Conservation (phyloP, 2,329 filamentous ascomycete species). For the Talaromyces sp. region DNA sequence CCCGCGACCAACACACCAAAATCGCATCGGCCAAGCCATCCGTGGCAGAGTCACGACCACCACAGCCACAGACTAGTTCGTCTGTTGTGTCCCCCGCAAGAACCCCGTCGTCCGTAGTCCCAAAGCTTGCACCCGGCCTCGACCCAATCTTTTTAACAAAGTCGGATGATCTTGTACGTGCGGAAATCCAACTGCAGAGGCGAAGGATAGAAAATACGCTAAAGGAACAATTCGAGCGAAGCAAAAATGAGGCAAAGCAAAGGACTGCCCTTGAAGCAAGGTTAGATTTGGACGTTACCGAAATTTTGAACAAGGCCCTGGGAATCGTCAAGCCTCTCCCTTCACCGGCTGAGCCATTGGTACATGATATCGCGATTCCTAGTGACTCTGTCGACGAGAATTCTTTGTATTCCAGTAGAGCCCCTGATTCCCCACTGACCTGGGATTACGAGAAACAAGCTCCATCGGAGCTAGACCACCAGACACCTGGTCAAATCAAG, state of each 20-base stretch:
- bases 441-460: conserved; percentile 31
- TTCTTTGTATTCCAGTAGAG: conserved; percentile 91
- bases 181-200: conserved; percentile 75
- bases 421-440: conserved; percentile 67
- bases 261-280: conserved; percentile 54
- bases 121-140: conserved; percentile 62
- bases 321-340: conserved; percentile 68
- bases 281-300: conserved; percentile 66
- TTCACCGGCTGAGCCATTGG: conserved; percentile 49
- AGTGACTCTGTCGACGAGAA: conserved; percentile 89
- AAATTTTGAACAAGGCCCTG: conserved; percentile 69
- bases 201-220: conserved; percentile 75
- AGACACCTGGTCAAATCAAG: conserved; percentile 1
- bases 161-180: conserved; percentile 76
- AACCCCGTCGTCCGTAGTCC: conserved; percentile 35
- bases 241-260: conserved; percentile 47
- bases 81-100: conserved; percentile 22
- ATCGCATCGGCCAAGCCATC: conserved; percentile 18
- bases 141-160: conserved; percentile 82
- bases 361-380: conserved; percentile 61
- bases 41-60: conserved; percentile 19
- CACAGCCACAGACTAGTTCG: conserved; percentile 13
- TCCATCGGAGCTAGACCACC: conserved; percentile 26
- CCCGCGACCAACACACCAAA: conserved; percentile 22
- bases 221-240: conserved; percentile 72